Evolutionary conservation across 352 stramenopile genomes (phyloP).

Genomic region (Pythium dissimile): DNA sequence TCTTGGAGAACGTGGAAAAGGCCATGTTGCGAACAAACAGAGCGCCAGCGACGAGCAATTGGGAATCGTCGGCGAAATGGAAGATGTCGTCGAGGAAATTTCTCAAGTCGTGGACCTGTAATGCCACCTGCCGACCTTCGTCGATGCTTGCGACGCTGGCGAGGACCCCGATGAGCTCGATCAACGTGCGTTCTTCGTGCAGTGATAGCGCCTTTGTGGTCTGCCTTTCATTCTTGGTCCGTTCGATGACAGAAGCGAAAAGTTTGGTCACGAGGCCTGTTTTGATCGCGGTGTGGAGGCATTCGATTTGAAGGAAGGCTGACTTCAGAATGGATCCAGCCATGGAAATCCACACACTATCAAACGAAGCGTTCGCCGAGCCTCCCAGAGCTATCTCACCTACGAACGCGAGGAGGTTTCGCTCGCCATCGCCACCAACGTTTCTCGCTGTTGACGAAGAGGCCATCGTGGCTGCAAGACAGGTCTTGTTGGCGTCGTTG

Average conservation of each 20-base stretch:
- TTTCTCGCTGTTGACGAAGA: neutral
- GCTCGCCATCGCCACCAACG: neutral
- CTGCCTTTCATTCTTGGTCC: constrained; percentile 24
- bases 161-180: constrained; percentile 45
- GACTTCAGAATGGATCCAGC: constrained; percentile 45
- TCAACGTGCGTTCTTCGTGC: constrained; percentile 31
- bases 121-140: constrained; percentile 40
- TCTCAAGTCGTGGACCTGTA: constrained; percentile 29
- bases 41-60: constrained; percentile 28
- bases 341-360: constrained; percentile 20
- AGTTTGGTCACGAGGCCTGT: constrained; percentile 36
- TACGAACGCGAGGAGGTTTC: constrained; percentile 15
- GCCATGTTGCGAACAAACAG: constrained; percentile 62
- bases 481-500: constrained; percentile 40
- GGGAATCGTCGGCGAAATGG: neutral
- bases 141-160: constrained; percentile 36
- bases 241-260: constrained; percentile 33
- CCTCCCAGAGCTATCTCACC: constrained; percentile 6
- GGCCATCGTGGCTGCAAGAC: constrained; percentile 15
- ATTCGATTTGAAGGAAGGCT: constrained; percentile 47
- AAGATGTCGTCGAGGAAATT: constrained; percentile 52
- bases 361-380: neutral
- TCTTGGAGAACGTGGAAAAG: constrained; percentile 47
- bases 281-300: constrained; percentile 41
- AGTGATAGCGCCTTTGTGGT: neutral